Percentiles rank a stretch among this genome's conserved stretches.
Evolutionary conservation across 805 yeast genomes (phyloP).

Genomic region (Torulaspora microellipsoides): DNA sequence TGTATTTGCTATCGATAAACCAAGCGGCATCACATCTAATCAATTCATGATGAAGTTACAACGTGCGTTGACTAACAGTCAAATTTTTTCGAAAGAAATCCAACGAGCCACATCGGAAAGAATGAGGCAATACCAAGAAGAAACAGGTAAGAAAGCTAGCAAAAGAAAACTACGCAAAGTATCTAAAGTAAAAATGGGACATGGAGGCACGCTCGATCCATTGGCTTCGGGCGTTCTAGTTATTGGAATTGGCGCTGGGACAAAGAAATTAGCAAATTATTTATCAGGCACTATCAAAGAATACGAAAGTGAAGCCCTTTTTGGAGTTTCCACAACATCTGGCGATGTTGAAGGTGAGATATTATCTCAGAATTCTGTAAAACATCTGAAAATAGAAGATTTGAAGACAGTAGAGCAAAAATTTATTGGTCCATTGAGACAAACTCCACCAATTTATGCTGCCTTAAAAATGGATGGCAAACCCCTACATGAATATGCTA

Average conservation of each 20-base stretch:
- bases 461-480: conserved; percentile 94
- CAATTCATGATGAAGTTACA: conserved; percentile 67
- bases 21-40: conserved; percentile 78
- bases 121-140: conserved; percentile 36
- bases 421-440: conserved; percentile 77
- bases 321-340: conserved; percentile 89
- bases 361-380: conserved; percentile 50
- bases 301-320: conserved; percentile 76
- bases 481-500: conserved; percentile 90
- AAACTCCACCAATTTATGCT: conserved; percentile 92
- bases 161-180: conserved; percentile 48
- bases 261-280: conserved; percentile 71
- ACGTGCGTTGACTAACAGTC: conserved; percentile 52
- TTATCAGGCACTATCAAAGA: conserved; percentile 70
- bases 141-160: conserved; percentile 44
- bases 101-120: conserved; percentile 46
- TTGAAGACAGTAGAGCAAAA: conserved; percentile 49
- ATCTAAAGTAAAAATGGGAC: conserved; percentile 82
- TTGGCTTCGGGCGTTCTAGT: conserved; percentile 92
- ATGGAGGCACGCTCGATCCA: conserved; percentile 97
- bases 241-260: conserved; percentile 88
- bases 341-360: conserved; percentile 91
- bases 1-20: conserved; percentile 86
- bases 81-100: conserved; percentile 52
- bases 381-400: conserved; percentile 52